These are phyloP conservation scores for Aristolochia fimbriata DNA, from an alignment of 164 flowering plant genomes.

Conservation along the genomic window DNA sequence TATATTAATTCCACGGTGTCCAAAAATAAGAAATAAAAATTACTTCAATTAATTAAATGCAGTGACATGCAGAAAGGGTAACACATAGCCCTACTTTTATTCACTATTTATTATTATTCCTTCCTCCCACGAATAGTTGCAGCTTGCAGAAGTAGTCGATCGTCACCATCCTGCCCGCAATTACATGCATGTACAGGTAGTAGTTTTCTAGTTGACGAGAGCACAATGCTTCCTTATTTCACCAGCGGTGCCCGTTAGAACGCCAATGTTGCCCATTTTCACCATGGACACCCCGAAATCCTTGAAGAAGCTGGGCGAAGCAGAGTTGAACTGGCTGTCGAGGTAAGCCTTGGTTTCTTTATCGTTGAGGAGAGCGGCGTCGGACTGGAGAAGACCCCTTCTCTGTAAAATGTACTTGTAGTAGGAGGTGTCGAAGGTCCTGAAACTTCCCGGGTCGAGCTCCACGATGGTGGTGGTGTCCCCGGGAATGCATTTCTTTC, in stretches of 20 bases:
- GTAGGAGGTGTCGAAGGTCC: conserved; percentile 35
- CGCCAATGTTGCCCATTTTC: conserved; percentile 42
- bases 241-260: conserved; percentile 31
- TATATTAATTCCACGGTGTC: no score
- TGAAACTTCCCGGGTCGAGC: conserved; percentile 61
- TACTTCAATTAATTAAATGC: no score
- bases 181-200: no score
- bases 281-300: conserved; percentile 50
- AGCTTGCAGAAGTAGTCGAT: background rate
- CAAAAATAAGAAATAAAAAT: no score
- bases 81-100: no score
- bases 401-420: conserved; percentile 28
- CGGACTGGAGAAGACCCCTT: conserved; percentile 46
- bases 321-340: conserved; percentile 9
- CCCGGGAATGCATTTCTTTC: conserved; percentile 23
- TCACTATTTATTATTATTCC: no score
- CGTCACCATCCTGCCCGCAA: background rate
- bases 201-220: conserved; percentile 12
- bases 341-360: conserved; percentile 28
- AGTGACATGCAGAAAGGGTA: no score
- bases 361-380: conserved; percentile 46
- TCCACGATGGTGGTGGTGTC: conserved; percentile 20
- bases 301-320: conserved; percentile 18
- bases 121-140: no score
- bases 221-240: conserved; percentile 40